Base-by-base conservation (phyloP, 768 basidiomycete genomes). In the Lentinula sp. region DNA sequence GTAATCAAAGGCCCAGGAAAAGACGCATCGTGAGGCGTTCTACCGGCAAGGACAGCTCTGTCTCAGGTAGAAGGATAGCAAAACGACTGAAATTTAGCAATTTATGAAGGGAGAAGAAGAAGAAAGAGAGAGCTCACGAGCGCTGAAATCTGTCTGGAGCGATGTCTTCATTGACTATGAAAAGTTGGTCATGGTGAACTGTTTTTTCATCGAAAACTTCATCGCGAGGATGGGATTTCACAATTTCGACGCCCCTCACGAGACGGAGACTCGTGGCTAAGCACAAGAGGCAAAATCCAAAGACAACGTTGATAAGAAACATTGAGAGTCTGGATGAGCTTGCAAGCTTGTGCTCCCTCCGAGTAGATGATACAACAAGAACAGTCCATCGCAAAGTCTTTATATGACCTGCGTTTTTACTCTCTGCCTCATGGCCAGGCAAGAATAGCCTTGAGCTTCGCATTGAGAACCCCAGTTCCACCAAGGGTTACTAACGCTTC, bases 1-100 rank as follows among this genome's bases (percentile, higher is more conserved):
- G 45, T 66, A 23, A 75, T 69, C 6, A 76, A 57, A 49, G 74
- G 73, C 9, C 71, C 71, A 43, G 73, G 73, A 48, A 73, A 70
- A 0, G 62, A 45, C 1, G 69, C 54, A 46, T 57, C 59, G 4
- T 52, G 37, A 10, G 68, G 42, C 35, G 66, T 62, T 18, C 49
- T 43, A 18, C 73, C 73, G 18, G 73, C 75, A 6, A 76, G 61
- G 20, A 76, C 75, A 20, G 73, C 64, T 2, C 74, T 76, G 39
- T 23, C 16, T 6, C 6, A 28, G 28, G 28, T 28, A 28, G 28
- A 2, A 28, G 28, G 28, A 28, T 28, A 28, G 28, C 28, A 28
- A 28, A 28, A 28, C 28, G 28, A 28, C 4, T 28, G 28, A 28
- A 28, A 28, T 3, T 28, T 28, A 28, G 28, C 16, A 23, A 12